phyloP scores from a whole-genome alignment of 768 basidiomycete species.

The Boletus sensibilis region DNA sequence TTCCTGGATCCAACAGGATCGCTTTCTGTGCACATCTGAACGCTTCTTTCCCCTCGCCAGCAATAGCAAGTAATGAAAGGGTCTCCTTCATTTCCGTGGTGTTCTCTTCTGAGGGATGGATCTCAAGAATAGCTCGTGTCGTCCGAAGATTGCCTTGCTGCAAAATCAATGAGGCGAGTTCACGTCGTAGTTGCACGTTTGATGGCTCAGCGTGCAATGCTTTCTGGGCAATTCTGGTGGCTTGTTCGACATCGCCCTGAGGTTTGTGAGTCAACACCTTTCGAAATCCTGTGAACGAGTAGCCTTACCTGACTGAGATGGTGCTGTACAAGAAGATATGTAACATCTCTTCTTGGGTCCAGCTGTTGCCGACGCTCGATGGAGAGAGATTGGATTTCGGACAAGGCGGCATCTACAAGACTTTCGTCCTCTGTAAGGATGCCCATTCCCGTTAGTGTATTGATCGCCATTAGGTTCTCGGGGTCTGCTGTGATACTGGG shows the following conservation, averaged over 20 bases:
- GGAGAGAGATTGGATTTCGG: conserved; percentile 73
- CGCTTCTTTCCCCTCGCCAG: conserved; percentile 35
- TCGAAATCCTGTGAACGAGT: not conserved
- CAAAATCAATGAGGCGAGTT: conserved; percentile 55
- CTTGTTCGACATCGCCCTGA: conserved; percentile 50
- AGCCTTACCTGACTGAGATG: conserved; percentile 66
- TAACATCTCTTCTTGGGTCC: conserved; percentile 69
- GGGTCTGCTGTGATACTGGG: conserved; percentile 73
- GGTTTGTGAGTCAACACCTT: not conserved
- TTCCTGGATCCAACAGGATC: conserved; percentile 53
- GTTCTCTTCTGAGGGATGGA: conserved; percentile 30
- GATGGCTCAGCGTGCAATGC: conserved; percentile 59
- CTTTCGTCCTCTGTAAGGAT: conserved; percentile 75
- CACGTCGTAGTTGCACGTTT: conserved; percentile 44
- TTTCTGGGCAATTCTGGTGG: conserved; percentile 53
- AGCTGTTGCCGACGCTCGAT: conserved; percentile 60
- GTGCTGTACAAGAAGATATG: conserved; percentile 70
- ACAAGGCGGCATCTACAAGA: conserved; percentile 82
- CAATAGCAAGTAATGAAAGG: conserved; percentile 52
- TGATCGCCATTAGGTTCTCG: conserved; percentile 79
- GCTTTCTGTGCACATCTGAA: conserved; percentile 57
- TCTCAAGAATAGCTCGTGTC: conserved; percentile 49
- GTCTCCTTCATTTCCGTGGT: conserved; percentile 40
- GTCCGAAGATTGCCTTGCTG: conserved; percentile 42
- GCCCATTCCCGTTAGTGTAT: conserved; percentile 86